A percentile compares a stretch with the other conserved stretches of the same genome.
Conservation (phyloP, 495 filamentous ascomycete species). For the Lasiosphaeris hirsuta region DNA sequence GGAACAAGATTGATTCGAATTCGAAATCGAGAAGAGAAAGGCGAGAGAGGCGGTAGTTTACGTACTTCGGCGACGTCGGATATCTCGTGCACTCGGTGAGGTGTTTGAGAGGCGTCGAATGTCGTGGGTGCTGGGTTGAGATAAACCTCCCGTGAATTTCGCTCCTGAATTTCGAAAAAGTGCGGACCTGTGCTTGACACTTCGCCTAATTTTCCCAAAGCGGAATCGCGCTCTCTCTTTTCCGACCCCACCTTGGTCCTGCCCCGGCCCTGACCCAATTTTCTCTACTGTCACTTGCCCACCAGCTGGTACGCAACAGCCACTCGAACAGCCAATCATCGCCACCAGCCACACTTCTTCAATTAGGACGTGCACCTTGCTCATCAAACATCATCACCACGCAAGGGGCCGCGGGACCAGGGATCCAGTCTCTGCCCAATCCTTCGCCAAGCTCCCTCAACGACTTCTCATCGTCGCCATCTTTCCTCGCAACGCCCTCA, state of each 20-base stretch:
- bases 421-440: constrained; percentile 4
- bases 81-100: constrained; percentile 29
- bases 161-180: constrained; percentile 35
- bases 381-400: constrained; percentile 14
- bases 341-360: not conserved
- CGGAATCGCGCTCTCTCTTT: constrained; percentile 16
- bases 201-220: constrained; percentile 30
- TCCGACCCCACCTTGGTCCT: constrained; percentile 3
- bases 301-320: constrained; percentile 2
- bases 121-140: constrained; percentile 29
- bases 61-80: constrained; percentile 33
- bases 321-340: not conserved
- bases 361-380: constrained; percentile 10
- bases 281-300: constrained; percentile 1
- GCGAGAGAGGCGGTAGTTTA: constrained; percentile 11
- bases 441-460: not conserved
- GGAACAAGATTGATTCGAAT: constrained; percentile 5
- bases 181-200: constrained; percentile 32
- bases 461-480: not conserved
- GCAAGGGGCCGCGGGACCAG: constrained; percentile 7
- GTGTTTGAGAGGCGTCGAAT: constrained; percentile 31
- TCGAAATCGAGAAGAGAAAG: not conserved
- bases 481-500: not conserved
- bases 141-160: constrained; percentile 33
- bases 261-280: not conserved